Evolutionary conservation across 306 rosid species (phyloP).

Genomic region (Casuarina equisetifolia): DNA sequence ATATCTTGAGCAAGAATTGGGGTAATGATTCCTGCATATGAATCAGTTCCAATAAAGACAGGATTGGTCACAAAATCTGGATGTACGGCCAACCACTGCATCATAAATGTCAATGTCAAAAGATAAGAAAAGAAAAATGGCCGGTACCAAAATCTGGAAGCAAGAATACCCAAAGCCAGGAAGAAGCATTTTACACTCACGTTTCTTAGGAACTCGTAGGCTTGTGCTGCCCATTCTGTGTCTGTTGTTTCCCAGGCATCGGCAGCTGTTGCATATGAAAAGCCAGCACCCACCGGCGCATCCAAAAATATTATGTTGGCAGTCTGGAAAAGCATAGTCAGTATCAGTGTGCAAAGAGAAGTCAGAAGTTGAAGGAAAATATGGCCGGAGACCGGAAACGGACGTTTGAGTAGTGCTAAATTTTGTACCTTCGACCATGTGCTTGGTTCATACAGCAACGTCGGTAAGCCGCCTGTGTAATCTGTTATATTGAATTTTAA

Average conservation of each 20-base stretch:
- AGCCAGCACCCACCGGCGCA: constrained; percentile 29
- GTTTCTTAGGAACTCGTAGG: constrained; percentile 17
- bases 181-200: constrained; percentile 1
- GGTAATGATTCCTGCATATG: constrained; percentile 29
- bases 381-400: too few species aligned
- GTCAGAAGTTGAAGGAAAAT: neutral
- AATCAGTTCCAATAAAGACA: constrained; percentile 27
- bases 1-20: constrained; percentile 32
- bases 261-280: constrained; percentile 6
- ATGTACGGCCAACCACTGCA: constrained; percentile 26
- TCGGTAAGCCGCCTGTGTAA: constrained; percentile 27
- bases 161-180: too few species aligned
- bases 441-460: constrained; percentile 12
- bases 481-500: constrained; percentile 21
- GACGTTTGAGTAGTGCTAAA: neutral
- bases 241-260: constrained; percentile 26
- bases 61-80: constrained; percentile 22
- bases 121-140: neutral
- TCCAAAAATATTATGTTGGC: constrained; percentile 28
- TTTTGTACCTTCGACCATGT: constrained; percentile 24
- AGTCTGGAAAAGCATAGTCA: constrained; percentile 15
- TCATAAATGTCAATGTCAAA: neutral
- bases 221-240: constrained; percentile 5
- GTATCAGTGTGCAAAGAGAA: neutral
- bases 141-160: too few species aligned